A percentile compares a stretch with the other conserved stretches of the same genome.
phyloP scores from a whole-genome alignment of 345 rosid species.

The Noccaea bulbosa region DNA sequence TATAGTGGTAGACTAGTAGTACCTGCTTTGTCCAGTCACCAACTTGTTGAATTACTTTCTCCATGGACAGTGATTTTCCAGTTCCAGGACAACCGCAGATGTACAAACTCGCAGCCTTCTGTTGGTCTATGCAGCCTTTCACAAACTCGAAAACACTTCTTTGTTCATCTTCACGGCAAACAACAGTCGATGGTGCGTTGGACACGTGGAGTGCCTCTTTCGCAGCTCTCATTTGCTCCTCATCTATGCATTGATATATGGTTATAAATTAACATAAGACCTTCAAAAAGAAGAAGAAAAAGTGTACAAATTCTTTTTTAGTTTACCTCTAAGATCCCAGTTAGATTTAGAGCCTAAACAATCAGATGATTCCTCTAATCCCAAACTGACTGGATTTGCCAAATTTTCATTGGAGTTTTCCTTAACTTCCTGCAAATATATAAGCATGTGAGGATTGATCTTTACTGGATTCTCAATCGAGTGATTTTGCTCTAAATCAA shows the following conservation, averaged over 20 bases:
- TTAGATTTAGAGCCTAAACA: conserved; percentile 36
- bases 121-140: conserved; percentile 53
- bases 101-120: conserved; percentile 73
- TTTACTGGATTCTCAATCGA: not conserved
- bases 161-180: conserved; percentile 80
- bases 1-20: too few relatives aligned
- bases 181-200: conserved; percentile 55
- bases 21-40: conserved; percentile 70
- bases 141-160: conserved; percentile 63
- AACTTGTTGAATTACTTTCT: conserved; percentile 55
- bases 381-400: conserved; percentile 10
- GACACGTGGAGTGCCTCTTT: conserved; percentile 81
- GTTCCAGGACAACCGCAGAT: conserved; percentile 88
- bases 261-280: not conserved
- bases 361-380: conserved; percentile 31
- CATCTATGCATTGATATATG: conserved; percentile 43
- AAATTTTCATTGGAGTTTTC: conserved; percentile 33
- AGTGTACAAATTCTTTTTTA: not conserved
- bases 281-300: not conserved
- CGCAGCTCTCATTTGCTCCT: conserved; percentile 57
- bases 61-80: conserved; percentile 79
- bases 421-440: conserved; percentile 36
- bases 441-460: not conserved
- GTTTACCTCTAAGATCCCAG: conserved; percentile 72
- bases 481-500: not conserved